Evolutionary conservation across 2,329 filamentous ascomycete genomes (phyloP), one percentile per base, ranked within the genome.

Genomic region (Fusarium denticulatum): DNA sequence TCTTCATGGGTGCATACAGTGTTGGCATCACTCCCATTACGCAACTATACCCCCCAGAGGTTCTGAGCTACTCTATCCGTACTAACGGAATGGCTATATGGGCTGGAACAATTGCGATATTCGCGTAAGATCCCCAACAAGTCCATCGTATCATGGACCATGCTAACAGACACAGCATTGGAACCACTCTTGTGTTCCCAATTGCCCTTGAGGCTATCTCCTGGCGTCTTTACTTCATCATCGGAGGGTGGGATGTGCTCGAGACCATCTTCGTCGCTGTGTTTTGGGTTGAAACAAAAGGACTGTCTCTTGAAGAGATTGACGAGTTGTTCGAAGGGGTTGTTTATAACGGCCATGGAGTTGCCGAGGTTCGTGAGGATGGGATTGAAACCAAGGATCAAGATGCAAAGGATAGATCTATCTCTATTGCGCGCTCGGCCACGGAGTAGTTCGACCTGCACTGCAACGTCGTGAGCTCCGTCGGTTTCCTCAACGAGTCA

Each of bases 141-240:
- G 2, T n/a, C 18, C 39, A 7, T 11, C 6, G 0, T 20, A 6
- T 28, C 18, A 3, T 26, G 9, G 6, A 2, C 2, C 5, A 7
- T 9, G 16, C 39, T 57, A 24, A 59, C 30, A 36, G 1, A 2
- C n/a, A 4, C 1, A 59, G 56, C 9, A 36, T 59, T 7, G 40
- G 40, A 20, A 50, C 56, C 5, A 59, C 56, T 1, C 40, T 59
- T 10, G 42, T 50, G 34, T 59, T 59, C 24, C 56, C 56, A 0
- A 36, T 59, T 12, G 56, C 56, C 1, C 56, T 59, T 5, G 32
- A 59, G 24, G 56, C 56, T 24, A 59, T 59, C 12, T 49, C 56
- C 6, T 59, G 56, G 56, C 40, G 42, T 8, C 30, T 50, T 0
- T 59, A 59, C 56, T 49, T 59, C 2, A 28, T 59, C 2, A 59